These are phyloP conservation scores for Quercus gilva DNA, from an alignment of 306 rosid species.

Conservation along the genomic window DNA sequence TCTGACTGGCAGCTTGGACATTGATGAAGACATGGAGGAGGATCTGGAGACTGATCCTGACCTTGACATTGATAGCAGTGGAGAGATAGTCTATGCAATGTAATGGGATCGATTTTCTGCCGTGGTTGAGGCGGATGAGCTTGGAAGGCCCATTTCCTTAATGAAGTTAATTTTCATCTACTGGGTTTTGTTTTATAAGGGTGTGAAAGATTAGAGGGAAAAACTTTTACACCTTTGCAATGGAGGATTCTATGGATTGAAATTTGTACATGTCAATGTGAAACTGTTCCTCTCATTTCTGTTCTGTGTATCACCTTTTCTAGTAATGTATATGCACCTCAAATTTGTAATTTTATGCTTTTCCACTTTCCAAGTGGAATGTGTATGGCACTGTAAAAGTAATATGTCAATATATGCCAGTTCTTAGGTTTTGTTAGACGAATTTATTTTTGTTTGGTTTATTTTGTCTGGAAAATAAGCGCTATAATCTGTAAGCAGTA, in stretches of 20 bases:
- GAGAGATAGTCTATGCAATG: constrained; percentile 88
- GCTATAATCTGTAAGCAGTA: no score
- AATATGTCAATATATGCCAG: neutral
- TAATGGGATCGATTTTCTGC: constrained; percentile 20
- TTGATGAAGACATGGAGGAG: constrained; percentile 93
- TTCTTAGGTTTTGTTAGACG: neutral
- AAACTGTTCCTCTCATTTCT: constrained; percentile 26
- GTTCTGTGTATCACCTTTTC: constrained; percentile 10
- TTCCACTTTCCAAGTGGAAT: neutral
- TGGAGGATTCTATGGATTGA: constrained; percentile 25
- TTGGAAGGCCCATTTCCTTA: neutral
- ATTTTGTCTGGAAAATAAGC: no score
- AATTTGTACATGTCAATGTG: constrained; percentile 23
- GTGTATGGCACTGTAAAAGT: neutral
- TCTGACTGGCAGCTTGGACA: constrained; percentile 81
- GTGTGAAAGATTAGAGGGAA: constrained; percentile 29
- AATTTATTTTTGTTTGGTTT: no score
- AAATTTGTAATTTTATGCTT: constrained; percentile 2
- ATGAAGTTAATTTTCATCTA: constrained; percentile 5
- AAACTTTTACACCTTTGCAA: constrained; percentile 4
- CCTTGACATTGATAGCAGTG: constrained; percentile 87
- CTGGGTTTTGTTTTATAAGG: constrained; percentile 15
- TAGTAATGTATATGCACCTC: neutral
- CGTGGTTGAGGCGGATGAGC: neutral
- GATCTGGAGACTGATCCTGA: constrained; percentile 81